Base-by-base conservation (phyloP, 345 rosid species). In the Populus euphratica region DNA sequence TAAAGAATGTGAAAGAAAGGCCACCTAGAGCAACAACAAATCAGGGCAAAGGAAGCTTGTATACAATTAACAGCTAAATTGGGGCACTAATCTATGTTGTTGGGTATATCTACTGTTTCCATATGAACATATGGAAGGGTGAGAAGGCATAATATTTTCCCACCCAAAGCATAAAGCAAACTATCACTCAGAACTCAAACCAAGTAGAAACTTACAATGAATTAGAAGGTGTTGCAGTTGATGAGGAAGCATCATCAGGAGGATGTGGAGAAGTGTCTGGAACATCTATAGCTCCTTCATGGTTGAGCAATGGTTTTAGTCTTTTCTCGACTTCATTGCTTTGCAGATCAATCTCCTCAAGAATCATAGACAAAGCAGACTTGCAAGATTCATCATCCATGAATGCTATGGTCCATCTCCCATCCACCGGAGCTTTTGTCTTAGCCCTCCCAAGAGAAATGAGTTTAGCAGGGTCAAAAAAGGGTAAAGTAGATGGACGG, bases 391-490 rank as follows among this genome's bases (percentile, higher is more conserved):
- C 91, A 23, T 94, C 94, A 63, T 89, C 91, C 78, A 89, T 84
- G 86, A 96, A 96, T 73, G 99, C 97, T 71, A 96, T 79, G 69
- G 93, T 91, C 99, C 97, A 96, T 90, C 94, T 90, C 65, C 99
- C 99, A 68, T 96, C 98, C 23, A 93, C 95, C 68, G 92, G 78
- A 78, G 90, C 77, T 87, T 88, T 96, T n/a, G 91, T 56, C 83
- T 84, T 89, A 10, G 72, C 73, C 79, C 82, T 90, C 59, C 84
- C 84, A 59, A 75, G 76, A 39, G 77, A 62, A 65, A 70, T 82
- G 62, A 86, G 69, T 86, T 87, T 92, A 62, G 86, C 79, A 70
- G 95, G 87, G 83, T 91, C 93, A 76, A 81, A 65, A 68, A 84
- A 86, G 17, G 94, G 92, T 81, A 94, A 78, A 18, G 89, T 75